phyloP scores from a whole-genome alignment of 2,329 filamentous ascomycete genomes.

The Orbilia quercus region DNA sequence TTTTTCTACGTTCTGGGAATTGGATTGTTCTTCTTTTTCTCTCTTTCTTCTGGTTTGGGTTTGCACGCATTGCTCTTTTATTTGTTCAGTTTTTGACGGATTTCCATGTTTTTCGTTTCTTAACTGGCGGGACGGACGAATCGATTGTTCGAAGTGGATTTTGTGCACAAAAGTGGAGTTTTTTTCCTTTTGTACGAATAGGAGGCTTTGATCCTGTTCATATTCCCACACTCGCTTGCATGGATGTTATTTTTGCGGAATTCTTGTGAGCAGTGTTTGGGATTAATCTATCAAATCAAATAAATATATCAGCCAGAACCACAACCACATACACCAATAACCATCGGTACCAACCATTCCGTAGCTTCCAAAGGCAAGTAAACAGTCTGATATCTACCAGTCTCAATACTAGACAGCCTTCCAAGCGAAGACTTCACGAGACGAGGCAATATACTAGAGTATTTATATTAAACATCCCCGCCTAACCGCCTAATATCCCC shows the following conservation, averaged over 20 bases:
- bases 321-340: too few relatives aligned
- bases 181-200: slow-evolving; percentile 1
- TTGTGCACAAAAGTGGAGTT: slow-evolving; percentile 38
- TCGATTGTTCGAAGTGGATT: slow-evolving; percentile 12
- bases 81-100: slow-evolving; percentile 11
- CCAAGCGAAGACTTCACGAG: too few relatives aligned
- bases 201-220: background rate
- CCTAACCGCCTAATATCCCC: slow-evolving; percentile 31
- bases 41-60: too few relatives aligned
- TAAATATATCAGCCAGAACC: background rate
- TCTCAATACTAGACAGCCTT: too few relatives aligned
- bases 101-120: slow-evolving; percentile 2
- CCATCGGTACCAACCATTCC: too few relatives aligned
- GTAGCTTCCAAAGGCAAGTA: too few relatives aligned
- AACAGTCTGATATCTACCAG: too few relatives aligned
- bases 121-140: background rate
- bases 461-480: slow-evolving; percentile 19
- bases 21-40: background rate
- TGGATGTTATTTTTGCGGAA: background rate
- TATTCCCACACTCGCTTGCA: slow-evolving; percentile 1
- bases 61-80: slow-evolving; percentile 11
- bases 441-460: too few relatives aligned
- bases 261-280: slow-evolving; percentile 8
- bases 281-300: slow-evolving; percentile 6
- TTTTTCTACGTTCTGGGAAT: slow-evolving; percentile 21